Evolutionary conservation across 2,329 filamentous ascomycete genomes (phyloP), one percentile per base, ranked within the genome.

Genomic region (Colletotrichum incanum): DNA sequence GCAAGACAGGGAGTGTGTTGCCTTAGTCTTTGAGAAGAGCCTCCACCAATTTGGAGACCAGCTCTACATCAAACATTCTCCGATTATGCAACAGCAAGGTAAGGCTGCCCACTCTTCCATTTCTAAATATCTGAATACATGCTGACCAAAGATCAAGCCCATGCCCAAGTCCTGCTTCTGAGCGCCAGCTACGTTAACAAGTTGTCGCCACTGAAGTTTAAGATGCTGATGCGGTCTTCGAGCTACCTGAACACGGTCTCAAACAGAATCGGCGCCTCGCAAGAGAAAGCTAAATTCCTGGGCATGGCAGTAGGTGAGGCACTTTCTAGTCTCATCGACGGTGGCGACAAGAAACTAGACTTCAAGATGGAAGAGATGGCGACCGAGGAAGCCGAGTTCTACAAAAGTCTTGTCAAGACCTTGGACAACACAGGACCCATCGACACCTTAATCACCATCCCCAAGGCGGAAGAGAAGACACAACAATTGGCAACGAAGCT

Each of bases 51-150:
- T 98, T 80, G 94, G 94, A 1, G 95, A 98, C 76, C 90, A 93
- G 61, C 85, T 98, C 14, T 97, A 95, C 77, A 94, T 98, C 76
- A 93, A 91, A 70, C 95, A 98, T 81, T 90, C 93, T 0, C 92
- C 95, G 6, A 89, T 93, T n/a, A 79, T 96, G 49, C 93, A 95
- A 77, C 96, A 99, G 87, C 94, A 98, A 88, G 93, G 94, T 93
- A 82, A 76, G 82, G 20, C 5, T 78, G 0, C 5, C n/a, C 39
- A n/a, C 18, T 5, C 8, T 28, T 6, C 0, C 31, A 41, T 9
- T 62, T 59, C 74, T 67, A 9, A 74, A 37, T n/a, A 39, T 47
- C 41, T 37, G 37, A 7, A 12, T 20, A 61, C 9, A 3, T 14
- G 45, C 58, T 79, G 80, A 67, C 81, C 74, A 28, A 8, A n/a